Evolutionary conservation across 148 eudicot species (phyloP), one percentile per base, ranked within the genome.

Genomic region (Spergularia bocconei): DNA sequence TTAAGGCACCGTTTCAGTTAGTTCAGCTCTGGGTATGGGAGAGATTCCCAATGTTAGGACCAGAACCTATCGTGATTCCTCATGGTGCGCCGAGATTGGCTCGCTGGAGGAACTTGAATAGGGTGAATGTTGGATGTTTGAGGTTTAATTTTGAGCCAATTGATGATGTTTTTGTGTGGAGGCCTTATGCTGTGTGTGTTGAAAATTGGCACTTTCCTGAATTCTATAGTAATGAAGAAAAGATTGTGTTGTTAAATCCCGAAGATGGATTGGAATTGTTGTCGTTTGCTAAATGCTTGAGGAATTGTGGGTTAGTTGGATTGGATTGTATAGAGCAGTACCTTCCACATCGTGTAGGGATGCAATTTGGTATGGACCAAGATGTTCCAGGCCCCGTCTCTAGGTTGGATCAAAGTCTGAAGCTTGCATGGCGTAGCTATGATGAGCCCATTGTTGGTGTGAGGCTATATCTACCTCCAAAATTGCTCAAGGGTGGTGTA

Each of bases 21-120:
- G 69, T 87, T 33, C 90, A 85, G 65, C 36, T 82, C 48, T 83
- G 88, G 86, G 86, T 64, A 58, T 84, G 85, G 82, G 90, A 87
- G 73, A 81, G 81, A 57, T 87, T 85, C 23, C 76, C 85, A 0
- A 17, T 11, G 1, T 25, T 82, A 14, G 7, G 63, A 15, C 71
- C 63, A 17, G 41, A 79, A 13, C 83, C 82, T 10, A 7, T 8
- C 67, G 58, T 64, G 7, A 19, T 19, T 11, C 33, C 33, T 19
- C 7, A 2, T 39, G 78, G 71, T 12, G 71, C 65, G 63, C 78
- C 55, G 5, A 75, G 78, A 39, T 19, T 66, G 63, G 71, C 79
- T 19, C 58, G 82, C 16, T 87, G 83, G 87, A 50, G 66, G 15
- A 54, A 16, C 67, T 55, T 67, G 48, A 23, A 29, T 29, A 70